Percentiles rank a stretch among this genome's conserved stretches.
phyloP scores from a whole-genome alignment of 2,329 filamentous ascomycete genomes.

The Botrytis fragariae region DNA sequence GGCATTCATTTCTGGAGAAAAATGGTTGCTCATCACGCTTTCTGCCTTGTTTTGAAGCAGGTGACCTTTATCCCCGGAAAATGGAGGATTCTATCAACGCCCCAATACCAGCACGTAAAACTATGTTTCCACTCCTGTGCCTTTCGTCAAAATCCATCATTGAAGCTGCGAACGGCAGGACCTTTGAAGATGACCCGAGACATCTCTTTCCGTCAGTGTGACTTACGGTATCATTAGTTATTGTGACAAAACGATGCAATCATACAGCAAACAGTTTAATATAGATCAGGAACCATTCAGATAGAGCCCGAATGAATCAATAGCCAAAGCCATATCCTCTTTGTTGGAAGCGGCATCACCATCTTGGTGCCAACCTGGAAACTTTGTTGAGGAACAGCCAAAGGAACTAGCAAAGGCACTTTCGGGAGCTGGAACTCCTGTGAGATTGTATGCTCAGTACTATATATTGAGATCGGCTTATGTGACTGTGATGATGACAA shows the following conservation, averaged over 20 bases:
- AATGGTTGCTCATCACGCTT: not conserved
- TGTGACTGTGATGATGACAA: not conserved
- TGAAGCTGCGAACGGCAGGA: not conserved
- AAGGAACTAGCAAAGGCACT: not conserved
- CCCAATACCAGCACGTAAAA: not conserved
- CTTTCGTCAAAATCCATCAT: not conserved
- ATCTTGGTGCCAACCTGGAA: not conserved
- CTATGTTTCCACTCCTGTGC: not conserved
- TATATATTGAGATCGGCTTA: not conserved
- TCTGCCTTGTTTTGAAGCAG: not conserved
- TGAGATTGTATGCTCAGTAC: not conserved
- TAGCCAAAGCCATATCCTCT: not conserved
- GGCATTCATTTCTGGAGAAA: not conserved
- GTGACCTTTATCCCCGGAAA: not conserved
- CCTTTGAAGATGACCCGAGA: not conserved
- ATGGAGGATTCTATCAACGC: not conserved
- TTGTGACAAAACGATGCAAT: not conserved
- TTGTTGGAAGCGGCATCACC: not conserved
- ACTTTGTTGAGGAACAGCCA: not conserved
- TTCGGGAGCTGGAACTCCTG: not conserved
- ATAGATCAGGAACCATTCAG: not conserved
- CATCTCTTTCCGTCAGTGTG: not conserved
- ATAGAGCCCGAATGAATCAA: not conserved
- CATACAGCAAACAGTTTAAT: not conserved
- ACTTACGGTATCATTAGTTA: not conserved